These are phyloP conservation scores for Aspergillus niger DNA, from an alignment of 2,329 filamentous ascomycete genomes.

Conservation along the genomic window DNA sequence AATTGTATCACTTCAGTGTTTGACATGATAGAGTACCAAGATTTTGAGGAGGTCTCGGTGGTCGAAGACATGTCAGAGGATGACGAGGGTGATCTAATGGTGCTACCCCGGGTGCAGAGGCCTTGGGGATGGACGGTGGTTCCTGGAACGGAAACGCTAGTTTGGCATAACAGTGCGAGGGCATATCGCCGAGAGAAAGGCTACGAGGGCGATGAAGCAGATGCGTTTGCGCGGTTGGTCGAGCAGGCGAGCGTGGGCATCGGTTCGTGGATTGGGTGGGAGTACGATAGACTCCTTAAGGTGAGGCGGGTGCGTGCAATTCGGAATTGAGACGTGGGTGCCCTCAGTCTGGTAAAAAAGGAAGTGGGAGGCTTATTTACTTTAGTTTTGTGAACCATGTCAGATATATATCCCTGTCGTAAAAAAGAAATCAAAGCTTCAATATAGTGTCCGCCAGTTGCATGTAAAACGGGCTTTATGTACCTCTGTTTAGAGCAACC, in stretches of 20 bases:
- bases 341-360: too few relatives aligned
- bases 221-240: background rate
- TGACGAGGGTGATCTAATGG: constrained; percentile 32
- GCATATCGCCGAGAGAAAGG: background rate
- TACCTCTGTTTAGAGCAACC: too few relatives aligned
- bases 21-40: background rate
- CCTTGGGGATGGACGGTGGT: background rate
- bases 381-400: too few relatives aligned
- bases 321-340: background rate
- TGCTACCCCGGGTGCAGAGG: background rate
- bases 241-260: background rate
- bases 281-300: background rate
- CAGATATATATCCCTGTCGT: too few relatives aligned
- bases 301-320: background rate
- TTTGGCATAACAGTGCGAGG: background rate
- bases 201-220: background rate
- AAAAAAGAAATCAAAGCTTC: too few relatives aligned
- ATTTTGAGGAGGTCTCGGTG: background rate
- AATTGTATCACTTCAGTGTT: background rate
- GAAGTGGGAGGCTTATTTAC: too few relatives aligned
- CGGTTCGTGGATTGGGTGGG: background rate
- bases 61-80: background rate
- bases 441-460: too few relatives aligned
- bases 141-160: background rate
- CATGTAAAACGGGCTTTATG: too few relatives aligned